Evolutionary conservation across 1,284 basidiomycete species (phyloP).

Genomic region (Neotropicomus parvogracilis): DNA sequence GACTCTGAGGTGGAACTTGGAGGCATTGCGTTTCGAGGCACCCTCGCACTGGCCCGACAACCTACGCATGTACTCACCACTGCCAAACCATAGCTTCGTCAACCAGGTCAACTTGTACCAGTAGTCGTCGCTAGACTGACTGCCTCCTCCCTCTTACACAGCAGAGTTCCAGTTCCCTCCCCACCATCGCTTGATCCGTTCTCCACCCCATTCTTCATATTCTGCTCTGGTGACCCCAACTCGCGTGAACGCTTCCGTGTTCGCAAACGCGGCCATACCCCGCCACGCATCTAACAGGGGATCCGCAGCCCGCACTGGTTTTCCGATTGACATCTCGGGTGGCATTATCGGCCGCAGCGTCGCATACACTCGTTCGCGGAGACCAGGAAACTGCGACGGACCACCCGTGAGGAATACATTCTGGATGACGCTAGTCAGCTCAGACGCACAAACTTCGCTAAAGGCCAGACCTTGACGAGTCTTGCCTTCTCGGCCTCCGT

Average conservation of each 20-base stretch:
- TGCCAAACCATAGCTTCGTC: no score
- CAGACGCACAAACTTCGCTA: background rate
- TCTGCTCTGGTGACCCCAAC: conserved; percentile 71
- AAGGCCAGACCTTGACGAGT: conserved; percentile 49
- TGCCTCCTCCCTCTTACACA: background rate
- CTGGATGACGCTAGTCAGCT: conserved; percentile 35
- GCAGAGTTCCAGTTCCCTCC: conserved; percentile 73
- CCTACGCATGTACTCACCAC: no score
- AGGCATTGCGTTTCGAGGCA: no score
- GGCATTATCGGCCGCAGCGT: conserved; percentile 79
- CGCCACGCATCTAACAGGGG: conserved; percentile 82
- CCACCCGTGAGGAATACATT: conserved; percentile 92
- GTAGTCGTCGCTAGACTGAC: no score
- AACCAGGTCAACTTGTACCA: no score
- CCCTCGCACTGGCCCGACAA: no score
- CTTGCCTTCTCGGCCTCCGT: conserved; percentile 59
- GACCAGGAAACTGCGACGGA: conserved; percentile 72
- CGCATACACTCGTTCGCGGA: conserved; percentile 65
- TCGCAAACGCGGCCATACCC: conserved; percentile 86
- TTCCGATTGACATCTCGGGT: conserved; percentile 65
- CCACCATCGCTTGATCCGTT: conserved; percentile 78
- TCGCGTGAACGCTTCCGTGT: conserved; percentile 53
- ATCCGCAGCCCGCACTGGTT: conserved; percentile 61
- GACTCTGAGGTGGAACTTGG: no score
- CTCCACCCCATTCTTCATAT: conserved; percentile 90